These are phyloP conservation scores for Silene coronaria DNA, from an alignment of 179 eudicot genomes.

Conservation along the genomic window DNA sequence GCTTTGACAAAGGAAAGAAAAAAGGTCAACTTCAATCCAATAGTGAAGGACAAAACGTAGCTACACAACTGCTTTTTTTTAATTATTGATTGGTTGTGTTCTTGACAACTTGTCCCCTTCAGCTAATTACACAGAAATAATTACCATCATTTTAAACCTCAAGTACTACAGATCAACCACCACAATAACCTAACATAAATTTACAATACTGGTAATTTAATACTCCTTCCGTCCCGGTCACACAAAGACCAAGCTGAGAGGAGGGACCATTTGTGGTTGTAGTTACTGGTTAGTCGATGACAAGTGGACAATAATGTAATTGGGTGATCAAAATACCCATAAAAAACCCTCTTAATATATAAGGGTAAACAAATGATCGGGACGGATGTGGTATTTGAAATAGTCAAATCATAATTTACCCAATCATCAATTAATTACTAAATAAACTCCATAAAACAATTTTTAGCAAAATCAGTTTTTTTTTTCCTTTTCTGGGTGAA, in stretches of 20 bases:
- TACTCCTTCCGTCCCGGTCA: too few species aligned
- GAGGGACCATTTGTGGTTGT: too few species aligned
- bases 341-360: too few species aligned
- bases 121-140: constrained; percentile 11
- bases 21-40: constrained; percentile 30
- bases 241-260: too few species aligned
- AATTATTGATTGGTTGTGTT: constrained; percentile 12
- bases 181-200: background rate
- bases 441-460: background rate
- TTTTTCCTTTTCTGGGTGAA: constrained; percentile 4
- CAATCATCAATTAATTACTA: background rate
- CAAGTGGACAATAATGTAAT: too few species aligned
- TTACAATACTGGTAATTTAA: background rate
- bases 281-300: too few species aligned
- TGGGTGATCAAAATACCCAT: too few species aligned
- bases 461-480: too few species aligned
- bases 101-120: constrained; percentile 11
- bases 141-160: background rate
- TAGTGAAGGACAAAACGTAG: constrained; percentile 14
- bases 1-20: background rate
- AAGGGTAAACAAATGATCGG: too few species aligned
- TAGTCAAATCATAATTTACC: background rate
- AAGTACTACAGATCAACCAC: constrained; percentile 6
- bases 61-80: background rate
- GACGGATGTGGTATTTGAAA: background rate